phyloP scores from a whole-genome alignment of 176 grass and related monocot species.

The Avena sativa region DNA sequence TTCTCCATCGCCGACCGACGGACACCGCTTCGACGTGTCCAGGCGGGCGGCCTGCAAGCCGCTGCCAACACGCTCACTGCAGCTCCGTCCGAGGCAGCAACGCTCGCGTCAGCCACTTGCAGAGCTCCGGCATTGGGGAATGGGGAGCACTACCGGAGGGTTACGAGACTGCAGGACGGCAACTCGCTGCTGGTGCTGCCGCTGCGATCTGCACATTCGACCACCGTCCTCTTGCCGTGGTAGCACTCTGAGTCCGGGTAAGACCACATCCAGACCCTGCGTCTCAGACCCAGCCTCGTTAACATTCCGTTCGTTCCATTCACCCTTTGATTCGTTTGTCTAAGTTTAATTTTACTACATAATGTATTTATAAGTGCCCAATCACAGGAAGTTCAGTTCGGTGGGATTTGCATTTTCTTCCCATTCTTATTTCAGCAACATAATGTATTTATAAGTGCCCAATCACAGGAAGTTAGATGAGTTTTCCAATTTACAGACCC shows the following conservation, averaged over 20 bases:
- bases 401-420: background rate
- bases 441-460: background rate
- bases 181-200: background rate
- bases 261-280: background rate
- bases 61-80: background rate
- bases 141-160: background rate
- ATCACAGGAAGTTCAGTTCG: background rate
- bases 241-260: background rate
- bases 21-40: background rate
- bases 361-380: background rate
- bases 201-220: too few species aligned
- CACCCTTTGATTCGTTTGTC: background rate
- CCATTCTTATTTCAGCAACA: background rate
- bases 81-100: background rate
- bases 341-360: background rate
- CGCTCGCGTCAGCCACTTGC: background rate
- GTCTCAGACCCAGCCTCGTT: background rate
- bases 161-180: background rate
- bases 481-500: background rate
- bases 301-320: background rate
- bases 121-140: background rate
- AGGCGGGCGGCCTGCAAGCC: background rate
- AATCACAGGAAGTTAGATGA: background rate
- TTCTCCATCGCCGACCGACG: too few species aligned
- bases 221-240: too few species aligned